Conservation (phyloP, 1,284 basidiomycete genomes). For the Moesziomyces parantarcticus region DNA sequence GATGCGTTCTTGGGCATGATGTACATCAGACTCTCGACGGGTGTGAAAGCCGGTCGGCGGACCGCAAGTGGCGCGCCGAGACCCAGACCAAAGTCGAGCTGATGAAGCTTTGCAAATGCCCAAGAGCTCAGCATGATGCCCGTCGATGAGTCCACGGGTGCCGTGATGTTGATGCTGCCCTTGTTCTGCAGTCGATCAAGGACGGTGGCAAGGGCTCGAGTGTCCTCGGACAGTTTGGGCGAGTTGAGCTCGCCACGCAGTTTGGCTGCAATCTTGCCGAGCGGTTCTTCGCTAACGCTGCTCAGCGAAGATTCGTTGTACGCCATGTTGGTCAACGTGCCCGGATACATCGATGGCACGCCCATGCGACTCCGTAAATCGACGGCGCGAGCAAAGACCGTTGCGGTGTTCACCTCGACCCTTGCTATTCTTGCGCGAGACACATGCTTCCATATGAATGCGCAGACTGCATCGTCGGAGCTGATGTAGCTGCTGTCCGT, state of each 20-base stretch:
- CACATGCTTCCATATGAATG: conserved; percentile 5
- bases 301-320: conserved; percentile 1
- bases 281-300: neutral
- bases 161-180: conserved; percentile 6
- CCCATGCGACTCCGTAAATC: conserved; percentile 3
- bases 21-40: conserved; percentile 11
- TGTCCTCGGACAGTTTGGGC: neutral
- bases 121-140: conserved; percentile 11
- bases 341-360: conserved; percentile 4
- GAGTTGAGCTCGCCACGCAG: conserved; percentile 5
- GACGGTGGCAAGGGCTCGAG: conserved; percentile 5
- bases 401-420: neutral
- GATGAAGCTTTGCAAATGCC: conserved; percentile 4
- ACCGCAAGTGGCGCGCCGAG: conserved; percentile 2
- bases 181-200: conserved; percentile 3
- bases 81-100: conserved; percentile 2
- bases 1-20: conserved; percentile 6
- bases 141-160: conserved; percentile 3
- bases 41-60: conserved; percentile 3
- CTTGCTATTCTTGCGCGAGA: conserved; percentile 5
- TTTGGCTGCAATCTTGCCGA: conserved; percentile 1
- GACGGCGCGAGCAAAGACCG: conserved; percentile 8
- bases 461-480: conserved; percentile 6
- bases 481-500: conserved; percentile 1
- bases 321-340: conserved; percentile 9